Conservation (phyloP, 2,329 filamentous ascomycete species). For the Acephala macrosclerotiorum region DNA sequence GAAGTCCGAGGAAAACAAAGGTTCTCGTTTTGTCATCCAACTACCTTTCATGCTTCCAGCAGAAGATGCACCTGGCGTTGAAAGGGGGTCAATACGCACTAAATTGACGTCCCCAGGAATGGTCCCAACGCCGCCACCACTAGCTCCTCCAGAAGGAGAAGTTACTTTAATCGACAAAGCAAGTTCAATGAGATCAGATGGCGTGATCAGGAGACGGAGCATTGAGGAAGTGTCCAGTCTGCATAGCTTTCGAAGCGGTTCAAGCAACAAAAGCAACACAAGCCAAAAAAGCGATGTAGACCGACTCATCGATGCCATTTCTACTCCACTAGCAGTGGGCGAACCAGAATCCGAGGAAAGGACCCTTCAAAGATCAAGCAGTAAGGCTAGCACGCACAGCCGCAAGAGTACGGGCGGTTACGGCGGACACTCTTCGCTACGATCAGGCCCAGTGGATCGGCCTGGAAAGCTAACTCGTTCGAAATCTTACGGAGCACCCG, state of each 20-base stretch:
- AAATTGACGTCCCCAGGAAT: conserved; percentile 2
- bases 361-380: conserved; percentile 30
- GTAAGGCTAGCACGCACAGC: conserved; percentile 33
- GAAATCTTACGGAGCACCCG: conserved; percentile 33
- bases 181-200: conserved; percentile 38
- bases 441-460: neutral
- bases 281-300: conserved; percentile 71
- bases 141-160: conserved; percentile 54
- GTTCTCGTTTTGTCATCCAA: conserved; percentile 82
- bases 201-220: conserved; percentile 29
- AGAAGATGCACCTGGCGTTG: conserved; percentile 35
- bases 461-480: conserved; percentile 30
- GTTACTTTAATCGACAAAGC: conserved; percentile 66
- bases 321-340: conserved; percentile 60
- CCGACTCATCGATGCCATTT: conserved; percentile 74
- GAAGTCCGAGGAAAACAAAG: conserved; percentile 83
- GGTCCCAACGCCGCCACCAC: conserved; percentile 23
- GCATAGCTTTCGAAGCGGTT: conserved; percentile 39
- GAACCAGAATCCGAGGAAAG: conserved; percentile 44
- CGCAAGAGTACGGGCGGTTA: conserved; percentile 32
- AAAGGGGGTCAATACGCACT: neutral
- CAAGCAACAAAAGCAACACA: conserved; percentile 41
- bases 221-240: conserved; percentile 37
- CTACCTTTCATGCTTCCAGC: conserved; percentile 74
- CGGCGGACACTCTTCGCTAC: conserved; percentile 8